Evolutionary conservation across 306 rosid species (phyloP).

Genomic region (Amphicarpaea edgeworthii): DNA sequence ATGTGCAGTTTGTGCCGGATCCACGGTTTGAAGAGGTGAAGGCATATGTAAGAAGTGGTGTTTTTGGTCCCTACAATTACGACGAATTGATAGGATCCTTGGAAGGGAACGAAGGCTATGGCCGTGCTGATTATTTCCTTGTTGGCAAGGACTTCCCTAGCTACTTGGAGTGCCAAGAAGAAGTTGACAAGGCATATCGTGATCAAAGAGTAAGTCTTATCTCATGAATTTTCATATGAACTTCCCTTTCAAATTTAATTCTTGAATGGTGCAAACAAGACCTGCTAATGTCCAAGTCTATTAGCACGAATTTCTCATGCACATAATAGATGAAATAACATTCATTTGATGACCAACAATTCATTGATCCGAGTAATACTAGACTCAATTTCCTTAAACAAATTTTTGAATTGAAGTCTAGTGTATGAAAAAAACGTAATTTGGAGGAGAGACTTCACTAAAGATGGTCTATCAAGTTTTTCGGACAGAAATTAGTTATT

Average conservation of each 20-base stretch:
- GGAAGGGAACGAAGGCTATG: conserved; percentile 96
- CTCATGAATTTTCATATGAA: conserved; percentile 18
- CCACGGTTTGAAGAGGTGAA: conserved; percentile 91
- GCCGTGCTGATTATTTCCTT: conserved; percentile 93
- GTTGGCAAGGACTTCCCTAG: conserved; percentile 95
- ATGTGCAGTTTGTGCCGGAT: conserved; percentile 78
- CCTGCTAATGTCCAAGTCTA: neutral
- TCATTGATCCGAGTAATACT: no score
- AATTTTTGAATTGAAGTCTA: no score
- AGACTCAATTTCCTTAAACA: no score
- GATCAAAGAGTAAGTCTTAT: conserved; percentile 69
- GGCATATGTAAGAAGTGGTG: conserved; percentile 83
- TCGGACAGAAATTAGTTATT: no score
- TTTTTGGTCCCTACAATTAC: conserved; percentile 72
- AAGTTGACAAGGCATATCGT: conserved; percentile 80
- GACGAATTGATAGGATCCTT: conserved; percentile 81
- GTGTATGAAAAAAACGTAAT: no score
- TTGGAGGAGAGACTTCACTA: no score
- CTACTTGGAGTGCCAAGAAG: conserved; percentile 87
- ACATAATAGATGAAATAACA: neutral
- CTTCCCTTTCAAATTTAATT: neutral
- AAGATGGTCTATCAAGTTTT: no score
- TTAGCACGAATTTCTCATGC: conserved; percentile 3
- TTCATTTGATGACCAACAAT: no score
- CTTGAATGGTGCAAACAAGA: neutral